Base-by-base conservation (phyloP, 345 rosid species). In the Lenwebbia sp. region DNA sequence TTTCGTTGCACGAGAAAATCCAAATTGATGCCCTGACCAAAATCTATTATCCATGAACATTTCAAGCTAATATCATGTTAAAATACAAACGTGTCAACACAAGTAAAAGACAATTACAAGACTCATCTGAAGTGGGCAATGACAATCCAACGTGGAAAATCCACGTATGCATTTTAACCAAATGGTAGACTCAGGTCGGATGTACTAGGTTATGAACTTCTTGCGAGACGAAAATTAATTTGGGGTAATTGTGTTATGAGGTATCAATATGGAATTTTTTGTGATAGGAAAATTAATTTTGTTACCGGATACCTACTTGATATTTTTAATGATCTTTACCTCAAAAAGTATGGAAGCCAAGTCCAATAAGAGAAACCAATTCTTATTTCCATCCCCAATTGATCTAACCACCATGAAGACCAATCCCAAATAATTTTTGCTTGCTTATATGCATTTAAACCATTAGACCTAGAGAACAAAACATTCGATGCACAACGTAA, bases 101-200 rank as follows among this genome's bases (percentile, higher is more conserved):
- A 17, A 4, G 12, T 17, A 3, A 0, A 65, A 4, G 25, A 9
- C 5, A 0, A 7, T 2, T 4, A 0, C 5, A 0, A 14, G 74
- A 12, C 19, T 60, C 2, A 60, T 15, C 19, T 14, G 11, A 62
- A 2, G 7, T 15, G 22, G 1, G 19, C 0, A 33, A 9, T 4
- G 3, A 65, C 11, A 2, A 21, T 65, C 6, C 13, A 1, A 9
- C 1, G 0, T 33, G 23, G 17, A 9, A 33, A 7, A 19, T 7
- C 1, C 41, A 33, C 3, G 3, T 22, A 8, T 8, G 58, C 4
- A 55, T 54, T 54, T 54, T 21, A 54, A 54, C 25, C 56, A 3
- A 7, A 53, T 9, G 23, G 25, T 17, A 7, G 3, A 54, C 5
- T 23, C 8, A 26, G 26, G 26, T 23, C 12, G n/a, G n/a, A 7